phyloP scores from a whole-genome alignment of 179 eudicot genomes.

The Spergularia azorica region DNA sequence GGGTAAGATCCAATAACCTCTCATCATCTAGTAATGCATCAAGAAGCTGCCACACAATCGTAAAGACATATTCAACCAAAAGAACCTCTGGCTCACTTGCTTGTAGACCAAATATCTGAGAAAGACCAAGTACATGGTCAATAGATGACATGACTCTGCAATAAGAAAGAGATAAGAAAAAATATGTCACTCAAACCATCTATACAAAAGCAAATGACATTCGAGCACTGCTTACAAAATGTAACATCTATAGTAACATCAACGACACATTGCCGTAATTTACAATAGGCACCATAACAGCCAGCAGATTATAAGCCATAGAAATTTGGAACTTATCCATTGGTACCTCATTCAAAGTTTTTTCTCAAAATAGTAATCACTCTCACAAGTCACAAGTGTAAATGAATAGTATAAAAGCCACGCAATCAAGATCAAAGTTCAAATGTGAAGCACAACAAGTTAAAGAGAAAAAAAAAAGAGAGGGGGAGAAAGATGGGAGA shows the following conservation, averaged over 20 bases:
- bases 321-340: not conserved
- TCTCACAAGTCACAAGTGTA: not conserved
- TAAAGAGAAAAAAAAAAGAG: not conserved
- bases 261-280: not conserved
- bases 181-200: not conserved
- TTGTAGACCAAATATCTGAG: slow-evolving; percentile 58
- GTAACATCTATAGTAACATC: not conserved
- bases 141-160: slow-evolving; percentile 76
- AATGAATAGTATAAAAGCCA: not conserved
- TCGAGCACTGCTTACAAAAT: not conserved
- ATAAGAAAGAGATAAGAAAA: slow-evolving; percentile 17
- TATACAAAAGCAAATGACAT: not conserved
- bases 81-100: slow-evolving; percentile 56
- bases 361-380: not conserved
- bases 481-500: not conserved
- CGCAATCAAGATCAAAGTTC: not conserved
- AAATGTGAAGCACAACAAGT: not conserved
- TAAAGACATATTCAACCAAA: slow-evolving; percentile 63
- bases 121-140: slow-evolving; percentile 59
- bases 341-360: not conserved
- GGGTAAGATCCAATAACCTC: slow-evolving; percentile 70
- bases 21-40: slow-evolving; percentile 95
- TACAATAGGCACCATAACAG: too few species aligned
- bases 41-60: slow-evolving; percentile 81
- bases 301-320: not conserved